These are phyloP conservation scores for Yamadazyma aaseri DNA, from an alignment of 1,139 yeast genomes.

Conservation along the genomic window DNA sequence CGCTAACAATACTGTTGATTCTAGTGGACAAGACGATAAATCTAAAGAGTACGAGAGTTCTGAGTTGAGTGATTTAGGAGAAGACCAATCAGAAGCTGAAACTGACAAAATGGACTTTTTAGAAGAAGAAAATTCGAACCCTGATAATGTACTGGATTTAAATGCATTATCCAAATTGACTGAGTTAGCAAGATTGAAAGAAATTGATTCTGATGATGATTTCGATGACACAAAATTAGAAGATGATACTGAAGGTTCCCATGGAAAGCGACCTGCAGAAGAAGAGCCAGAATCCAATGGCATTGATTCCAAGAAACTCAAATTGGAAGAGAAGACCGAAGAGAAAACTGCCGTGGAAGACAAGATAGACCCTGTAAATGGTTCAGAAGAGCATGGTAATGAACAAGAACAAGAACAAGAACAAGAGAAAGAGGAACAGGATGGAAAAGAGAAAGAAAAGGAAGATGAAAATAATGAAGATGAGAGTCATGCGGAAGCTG, in stretches of 20 bases:
- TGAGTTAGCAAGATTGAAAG: conserved; percentile 41
- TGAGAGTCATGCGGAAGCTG: conserved; percentile 12
- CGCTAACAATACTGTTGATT: not conserved
- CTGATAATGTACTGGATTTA: conserved; percentile 36
- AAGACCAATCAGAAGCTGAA: conserved; percentile 73
- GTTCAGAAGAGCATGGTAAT: conserved; percentile 8
- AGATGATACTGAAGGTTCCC: conserved; percentile 8
- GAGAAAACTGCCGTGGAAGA: not conserved
- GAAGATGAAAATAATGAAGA: conserved; percentile 16
- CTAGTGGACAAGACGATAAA: conserved; percentile 1
- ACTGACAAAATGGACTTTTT: conserved; percentile 70
- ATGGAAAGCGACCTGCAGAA: conserved; percentile 9
- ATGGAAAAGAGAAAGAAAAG: conserved; percentile 17
- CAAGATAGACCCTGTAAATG: conserved; percentile 10
- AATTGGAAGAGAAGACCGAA: not conserved
- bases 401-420: conserved; percentile 14
- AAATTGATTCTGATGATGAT: conserved; percentile 34
- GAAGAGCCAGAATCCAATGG: conserved; percentile 13
- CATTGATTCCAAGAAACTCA: not conserved
- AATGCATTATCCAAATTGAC: conserved; percentile 41
- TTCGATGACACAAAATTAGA: conserved; percentile 14
- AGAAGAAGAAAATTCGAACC: conserved; percentile 33
- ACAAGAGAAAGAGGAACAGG: conserved; percentile 16
- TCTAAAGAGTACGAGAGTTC: conserved; percentile 33
- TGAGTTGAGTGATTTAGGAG: conserved; percentile 58